Evolutionary conservation across 2,329 filamentous ascomycete genomes (phyloP), one percentile per base, ranked within the genome.

Genomic region (Stachybotrys elegans): DNA sequence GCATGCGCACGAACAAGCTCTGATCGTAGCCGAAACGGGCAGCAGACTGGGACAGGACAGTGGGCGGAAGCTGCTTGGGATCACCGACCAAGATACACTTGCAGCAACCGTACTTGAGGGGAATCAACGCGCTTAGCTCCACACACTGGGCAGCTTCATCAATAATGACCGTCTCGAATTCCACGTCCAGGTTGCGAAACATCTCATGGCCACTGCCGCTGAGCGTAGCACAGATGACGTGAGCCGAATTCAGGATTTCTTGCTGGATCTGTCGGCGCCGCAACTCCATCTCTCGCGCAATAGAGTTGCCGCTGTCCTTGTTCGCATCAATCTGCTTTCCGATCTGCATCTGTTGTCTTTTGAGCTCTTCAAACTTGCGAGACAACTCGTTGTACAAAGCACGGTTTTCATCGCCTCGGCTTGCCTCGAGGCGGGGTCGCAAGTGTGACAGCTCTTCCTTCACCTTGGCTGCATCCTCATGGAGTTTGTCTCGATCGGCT

Each of bases 71-170:
- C 66, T 98, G 93, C 64, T 98, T 97, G 0, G 93, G 93, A 70
- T 98, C 93, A 69, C 93, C 93, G 22, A 98, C 93, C 23, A 98
- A 80, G 54, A 98, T 89, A 68, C 93, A 97, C 68, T 96, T 97
- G 47, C 87, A 86, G 65, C 90, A 95, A 44, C 93, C 92, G 58
- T 98, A 98, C 65, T 98, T 98, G 45, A 98, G 78, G 3, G 93
- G 93, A 53, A 98, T 98, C 38, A 98, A 76, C 12, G 93, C 93
- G 59, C 90, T 95, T 59, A 98, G 78, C 69, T 98, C 93, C 48
- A 98, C 94, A 63, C 92, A 98, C 73, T 98, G 93, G 14, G 93
- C 93, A 4, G 93, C 93, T 69, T 98, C 93, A 57, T 98, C 93
- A 51, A 98, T 96, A 54, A 98, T 88, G 52, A 98, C 93, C 0